Percentiles rank a stretch among this genome's conserved stretches.
These are phyloP conservation scores for Byssochlamys sp. DNA, from an alignment of 2,329 filamentous ascomycete genomes.

Conservation along the genomic window DNA sequence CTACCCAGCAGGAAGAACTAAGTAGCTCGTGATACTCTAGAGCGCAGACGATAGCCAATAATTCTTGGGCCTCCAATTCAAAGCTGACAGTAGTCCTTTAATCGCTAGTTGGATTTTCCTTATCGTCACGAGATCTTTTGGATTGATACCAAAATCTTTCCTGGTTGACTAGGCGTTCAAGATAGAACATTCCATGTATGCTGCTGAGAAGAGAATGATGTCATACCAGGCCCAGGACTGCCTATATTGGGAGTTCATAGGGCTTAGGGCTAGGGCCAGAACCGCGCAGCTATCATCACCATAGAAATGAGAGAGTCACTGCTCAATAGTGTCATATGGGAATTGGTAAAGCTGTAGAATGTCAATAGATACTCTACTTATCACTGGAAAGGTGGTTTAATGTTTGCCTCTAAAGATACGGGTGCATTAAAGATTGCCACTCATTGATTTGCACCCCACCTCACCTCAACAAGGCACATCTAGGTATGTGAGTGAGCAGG, in stretches of 20 bases:
- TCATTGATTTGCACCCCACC: no score
- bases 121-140: background rate
- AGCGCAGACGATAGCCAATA: background rate
- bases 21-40: background rate
- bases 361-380: no score
- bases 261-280: slow-evolving; percentile 1
- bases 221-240: background rate
- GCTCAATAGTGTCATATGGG: no score
- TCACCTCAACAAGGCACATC: no score
- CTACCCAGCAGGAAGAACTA: background rate
- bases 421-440: no score
- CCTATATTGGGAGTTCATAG: background rate
- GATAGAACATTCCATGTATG: background rate
- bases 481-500: no score
- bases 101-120: background rate
- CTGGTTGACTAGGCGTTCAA: background rate
- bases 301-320: no score
- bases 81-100: background rate
- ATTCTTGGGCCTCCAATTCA: background rate
- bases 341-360: no score
- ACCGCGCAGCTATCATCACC: background rate
- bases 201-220: slow-evolving; percentile 1
- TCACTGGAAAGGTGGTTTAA: no score
- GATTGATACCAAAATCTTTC: background rate
- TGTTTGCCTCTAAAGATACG: no score